phyloP scores from a whole-genome alignment of 1,139 yeast species.

The Yamadazyma oceani region DNA sequence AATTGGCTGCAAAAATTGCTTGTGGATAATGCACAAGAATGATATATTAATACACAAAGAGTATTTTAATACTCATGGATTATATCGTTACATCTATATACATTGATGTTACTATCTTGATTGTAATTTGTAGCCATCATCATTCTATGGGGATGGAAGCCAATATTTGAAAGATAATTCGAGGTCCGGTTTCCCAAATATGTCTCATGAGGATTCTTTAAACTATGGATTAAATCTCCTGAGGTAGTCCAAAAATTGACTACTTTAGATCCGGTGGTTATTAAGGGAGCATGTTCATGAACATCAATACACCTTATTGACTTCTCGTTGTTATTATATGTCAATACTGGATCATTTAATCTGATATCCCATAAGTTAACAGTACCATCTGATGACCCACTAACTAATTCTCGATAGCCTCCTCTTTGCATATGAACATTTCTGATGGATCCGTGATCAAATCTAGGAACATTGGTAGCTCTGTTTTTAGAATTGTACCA shows the following conservation, averaged over 20 bases:
- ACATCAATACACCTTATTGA: slow-evolving; percentile 75
- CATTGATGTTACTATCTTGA: slow-evolving; percentile 72
- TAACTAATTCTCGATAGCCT: slow-evolving; percentile 84
- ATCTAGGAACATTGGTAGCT: slow-evolving; percentile 11
- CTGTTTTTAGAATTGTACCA: slow-evolving; percentile 49
- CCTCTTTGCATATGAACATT: slow-evolving; percentile 97
- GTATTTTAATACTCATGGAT: slow-evolving; percentile 33
- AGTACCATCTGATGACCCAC: slow-evolving; percentile 81
- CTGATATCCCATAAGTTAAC: slow-evolving; percentile 93
- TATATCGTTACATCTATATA: slow-evolving; percentile 51
- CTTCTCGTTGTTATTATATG: slow-evolving; percentile 57
- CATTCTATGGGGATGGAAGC: slow-evolving; percentile 95
- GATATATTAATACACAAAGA: too few relatives aligned
- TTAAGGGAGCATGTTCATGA: slow-evolving; percentile 95
- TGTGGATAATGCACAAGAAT: too few relatives aligned
- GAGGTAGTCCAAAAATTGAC: slow-evolving; percentile 87
- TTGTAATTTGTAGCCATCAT: slow-evolving; percentile 83
- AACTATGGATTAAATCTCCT: slow-evolving; percentile 67
- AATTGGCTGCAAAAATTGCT: too few relatives aligned
- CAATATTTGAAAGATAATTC: slow-evolving; percentile 60
- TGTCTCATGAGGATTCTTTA: slow-evolving; percentile 54
- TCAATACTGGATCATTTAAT: slow-evolving; percentile 63
- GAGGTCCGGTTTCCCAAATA: slow-evolving; percentile 48
- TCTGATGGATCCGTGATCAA: slow-evolving; percentile 58
- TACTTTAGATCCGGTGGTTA: slow-evolving; percentile 80